phyloP scores from a whole-genome alignment of 177 flowering plant genomes.

The Vitis hybrid region DNA sequence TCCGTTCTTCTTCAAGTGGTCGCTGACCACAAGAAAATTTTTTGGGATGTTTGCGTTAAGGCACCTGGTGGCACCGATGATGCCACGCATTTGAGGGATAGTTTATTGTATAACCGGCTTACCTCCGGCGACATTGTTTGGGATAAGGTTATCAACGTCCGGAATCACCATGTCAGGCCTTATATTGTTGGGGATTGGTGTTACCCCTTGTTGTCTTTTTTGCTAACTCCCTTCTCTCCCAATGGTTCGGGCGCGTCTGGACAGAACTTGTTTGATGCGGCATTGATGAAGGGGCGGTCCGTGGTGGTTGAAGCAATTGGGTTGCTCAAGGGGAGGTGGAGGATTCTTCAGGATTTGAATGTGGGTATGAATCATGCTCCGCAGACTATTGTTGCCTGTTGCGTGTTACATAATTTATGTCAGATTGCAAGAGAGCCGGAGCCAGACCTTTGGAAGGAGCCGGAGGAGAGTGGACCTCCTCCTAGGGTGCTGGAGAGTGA shows the following conservation, averaged over 20 bases:
- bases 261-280: constrained; percentile 73
- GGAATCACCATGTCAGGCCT: constrained; percentile 76
- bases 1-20: constrained; percentile 80
- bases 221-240: constrained; percentile 70
- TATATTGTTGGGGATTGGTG: constrained; percentile 89
- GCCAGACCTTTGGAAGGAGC: constrained; percentile 73
- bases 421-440: constrained; percentile 96
- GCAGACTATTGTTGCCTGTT: constrained; percentile 92
- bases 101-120: constrained; percentile 64
- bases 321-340: constrained; percentile 89
- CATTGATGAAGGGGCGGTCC: constrained; percentile 69
- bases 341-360: constrained; percentile 81
- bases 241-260: constrained; percentile 55
- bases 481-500: constrained; percentile 73
- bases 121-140: constrained; percentile 73
- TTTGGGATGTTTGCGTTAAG: constrained; percentile 96
- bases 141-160: constrained; percentile 68
- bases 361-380: constrained; percentile 89
- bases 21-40: constrained; percentile 75
- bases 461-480: constrained; percentile 58
- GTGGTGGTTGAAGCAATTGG: constrained; percentile 84
- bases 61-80: constrained; percentile 83
- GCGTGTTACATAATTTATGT: constrained; percentile 93
- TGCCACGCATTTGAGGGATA: constrained; percentile 78
- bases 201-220: constrained; percentile 71